Base-by-base conservation (phyloP, 2,329 filamentous ascomycete genomes). In the Aspergillus sp. region DNA sequence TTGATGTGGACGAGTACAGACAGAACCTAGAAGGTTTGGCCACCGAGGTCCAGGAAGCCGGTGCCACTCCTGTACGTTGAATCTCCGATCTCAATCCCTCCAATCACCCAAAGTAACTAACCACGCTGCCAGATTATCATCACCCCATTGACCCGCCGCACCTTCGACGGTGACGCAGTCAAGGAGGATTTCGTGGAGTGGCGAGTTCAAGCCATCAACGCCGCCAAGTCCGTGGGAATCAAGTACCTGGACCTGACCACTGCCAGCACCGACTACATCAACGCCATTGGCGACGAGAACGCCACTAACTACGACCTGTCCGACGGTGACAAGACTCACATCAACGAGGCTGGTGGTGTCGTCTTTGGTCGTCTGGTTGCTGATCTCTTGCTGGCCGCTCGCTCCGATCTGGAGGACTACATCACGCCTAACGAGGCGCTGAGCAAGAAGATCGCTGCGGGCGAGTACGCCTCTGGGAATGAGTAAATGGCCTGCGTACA, bases 341-440 rank as follows among this genome's bases (percentile, higher is more conserved):
- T 63, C 6, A 63, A 62, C 36, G n/a, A 53, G 0, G 57, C 55
- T 1, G 61, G 59, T 2, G 59, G 49, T 14, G 51, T 56, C 6
- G 56, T 63, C 1, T 63, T 63, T 52, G 61, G 55, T 16, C 59
- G 61, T 3, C 51, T 63, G 52, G 59, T 61, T 6, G 59, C 52
- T 7, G 50, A 57, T 16, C 36, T 63, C 1, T 11, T 63, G 32
- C 22, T 62, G 49, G 53, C 50, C 29, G 45, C 53, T 10, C 54
- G 54, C 9, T 24, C 36, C 11, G 49, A 47, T 2, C 52, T 63
- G 46, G 54, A 24, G 2, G 16, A 49, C 11, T 63, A 52, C n/a
- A 53, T 63, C 11, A 20, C 18, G n/a, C 14, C 56, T 3, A 58
- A 62, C 20, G 49, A 57, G 31, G 59, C 32, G 16, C 42, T 63